phyloP scores from a whole-genome alignment of 257 asterid species.

The Lantana camara region DNA sequence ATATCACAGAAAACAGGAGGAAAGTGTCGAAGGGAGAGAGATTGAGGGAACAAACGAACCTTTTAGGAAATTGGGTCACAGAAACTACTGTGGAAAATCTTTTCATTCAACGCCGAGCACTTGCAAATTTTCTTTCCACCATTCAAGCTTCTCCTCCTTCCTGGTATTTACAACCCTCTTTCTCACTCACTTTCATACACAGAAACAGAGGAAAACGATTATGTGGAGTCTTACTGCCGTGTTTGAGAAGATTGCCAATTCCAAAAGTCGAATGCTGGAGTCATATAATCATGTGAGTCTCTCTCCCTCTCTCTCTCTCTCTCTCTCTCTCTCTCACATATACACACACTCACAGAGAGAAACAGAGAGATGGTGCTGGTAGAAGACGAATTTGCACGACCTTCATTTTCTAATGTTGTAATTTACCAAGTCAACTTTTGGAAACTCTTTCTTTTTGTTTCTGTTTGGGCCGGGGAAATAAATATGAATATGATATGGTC shows the following conservation, averaged over 20 bases:
- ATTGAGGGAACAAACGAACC: conserved; percentile 37
- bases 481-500: no score
- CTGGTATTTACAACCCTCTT: conserved; percentile 25
- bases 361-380: neutral
- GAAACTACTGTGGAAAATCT: conserved; percentile 31
- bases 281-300: conserved; percentile 22
- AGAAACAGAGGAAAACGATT: conserved; percentile 7
- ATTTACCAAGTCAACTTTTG: conserved; percentile 37
- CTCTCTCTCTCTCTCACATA: neutral
- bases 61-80: conserved; percentile 36
- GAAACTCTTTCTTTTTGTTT: no score
- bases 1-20: neutral
- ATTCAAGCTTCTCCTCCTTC: conserved; percentile 32
- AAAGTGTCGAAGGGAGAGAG: conserved; percentile 29
- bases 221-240: conserved; percentile 51
- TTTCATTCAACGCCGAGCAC: conserved; percentile 44
- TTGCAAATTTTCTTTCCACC: conserved; percentile 24
- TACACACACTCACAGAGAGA: conserved; percentile 8
- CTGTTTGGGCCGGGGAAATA: no score
- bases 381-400: conserved; percentile 17
- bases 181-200: conserved; percentile 20
- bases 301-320: neutral
- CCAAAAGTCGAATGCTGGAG: conserved; percentile 37
- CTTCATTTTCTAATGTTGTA: conserved; percentile 10
- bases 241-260: conserved; percentile 36